Conservation (phyloP, 1,284 basidiomycete species). For the Pulchroboletus neoregius region DNA sequence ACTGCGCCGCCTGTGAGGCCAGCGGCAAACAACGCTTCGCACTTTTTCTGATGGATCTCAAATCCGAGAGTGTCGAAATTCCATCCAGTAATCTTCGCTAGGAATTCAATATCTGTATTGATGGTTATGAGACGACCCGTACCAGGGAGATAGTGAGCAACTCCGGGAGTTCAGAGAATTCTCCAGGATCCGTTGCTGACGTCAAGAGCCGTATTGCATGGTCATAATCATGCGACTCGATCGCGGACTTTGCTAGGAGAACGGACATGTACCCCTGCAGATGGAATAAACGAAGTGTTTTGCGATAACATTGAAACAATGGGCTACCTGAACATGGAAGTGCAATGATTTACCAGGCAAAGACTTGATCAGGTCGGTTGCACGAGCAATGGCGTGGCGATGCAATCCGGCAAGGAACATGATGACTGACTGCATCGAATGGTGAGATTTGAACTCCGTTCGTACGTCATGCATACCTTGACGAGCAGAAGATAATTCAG, state of each 20-base stretch:
- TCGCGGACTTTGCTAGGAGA: slow-evolving; percentile 15
- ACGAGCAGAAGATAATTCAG: slow-evolving; percentile 12
- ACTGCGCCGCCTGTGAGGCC: slow-evolving; percentile 6
- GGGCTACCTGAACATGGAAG: slow-evolving; percentile 12
- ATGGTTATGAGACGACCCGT: not conserved
- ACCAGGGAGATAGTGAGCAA: slow-evolving; percentile 22
- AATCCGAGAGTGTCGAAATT: slow-evolving; percentile 12
- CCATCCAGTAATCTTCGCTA: slow-evolving; percentile 19
- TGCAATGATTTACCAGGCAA: not conserved
- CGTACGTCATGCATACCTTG: slow-evolving; percentile 7
- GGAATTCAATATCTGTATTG: slow-evolving; percentile 1
- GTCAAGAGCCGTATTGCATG: slow-evolving; percentile 8
- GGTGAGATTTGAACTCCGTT: not conserved
- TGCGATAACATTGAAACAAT: not conserved
- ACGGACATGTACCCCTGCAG: slow-evolving; percentile 14
- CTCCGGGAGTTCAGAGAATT: slow-evolving; percentile 8
- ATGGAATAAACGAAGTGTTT: not conserved
- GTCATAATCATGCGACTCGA: slow-evolving; percentile 13
- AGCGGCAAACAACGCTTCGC: slow-evolving; percentile 14
- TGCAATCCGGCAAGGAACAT: slow-evolving; percentile 14
- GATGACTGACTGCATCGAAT: slow-evolving; percentile 11
- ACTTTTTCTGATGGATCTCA: slow-evolving; percentile 8
- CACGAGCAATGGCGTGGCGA: slow-evolving; percentile 12
- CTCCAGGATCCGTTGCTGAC: slow-evolving; percentile 6
- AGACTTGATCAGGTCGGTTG: slow-evolving; percentile 9